Base-by-base conservation (phyloP, 495 filamentous ascomycete genomes). In the Hypoxylon trugodes region DNA sequence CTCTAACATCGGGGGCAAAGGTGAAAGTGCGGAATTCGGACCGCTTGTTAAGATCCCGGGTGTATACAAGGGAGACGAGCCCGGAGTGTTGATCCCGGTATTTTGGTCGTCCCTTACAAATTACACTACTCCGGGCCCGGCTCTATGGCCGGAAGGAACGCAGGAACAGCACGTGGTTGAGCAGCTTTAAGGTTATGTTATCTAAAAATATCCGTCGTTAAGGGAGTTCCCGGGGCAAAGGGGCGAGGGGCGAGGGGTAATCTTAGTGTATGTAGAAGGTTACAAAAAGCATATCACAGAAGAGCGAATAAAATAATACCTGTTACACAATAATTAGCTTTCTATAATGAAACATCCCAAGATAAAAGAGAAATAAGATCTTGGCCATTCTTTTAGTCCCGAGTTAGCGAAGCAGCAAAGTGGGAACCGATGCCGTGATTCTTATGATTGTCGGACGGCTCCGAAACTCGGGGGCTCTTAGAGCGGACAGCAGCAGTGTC, bases 61-160 rank as follows among this genome's bases (percentile, higher is more conserved):
- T 0, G 24, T 54, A 8, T 65, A 65, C 10, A 57, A 37, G 48
- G 64, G 60, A 4, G n/a, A 57, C 24, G 65, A 68, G 36, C 48
- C 60, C 3, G 65, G 60, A 7, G 49, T 65, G 43, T 10, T 69
- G 32, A 54, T 69, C 37, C 66, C 55, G 30, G 48, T 47, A 6
- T 65, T 65, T 18, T 69, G 66, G 66, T 65, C 60, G 4, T 47
- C 10, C 19, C 12, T 69, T 22, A 65, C 54, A 24, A 60, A 59
- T 30, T 69, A 53, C 12, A 65, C 60, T 19, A 32, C 60, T 12
- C 61, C 66, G 4, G 66, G 66, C 1, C 60, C 66, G 22, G 45
- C 55, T 52, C 18, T 69, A 12, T 63, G 59, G 51, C 51, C 51
- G 10, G 51, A 63, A 26, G 59, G 59, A 0, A 57, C 45, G 28